These are phyloP conservation scores for Alternaria infectoria DNA, from an alignment of 2,329 filamentous ascomycete species.

Conservation along the genomic window DNA sequence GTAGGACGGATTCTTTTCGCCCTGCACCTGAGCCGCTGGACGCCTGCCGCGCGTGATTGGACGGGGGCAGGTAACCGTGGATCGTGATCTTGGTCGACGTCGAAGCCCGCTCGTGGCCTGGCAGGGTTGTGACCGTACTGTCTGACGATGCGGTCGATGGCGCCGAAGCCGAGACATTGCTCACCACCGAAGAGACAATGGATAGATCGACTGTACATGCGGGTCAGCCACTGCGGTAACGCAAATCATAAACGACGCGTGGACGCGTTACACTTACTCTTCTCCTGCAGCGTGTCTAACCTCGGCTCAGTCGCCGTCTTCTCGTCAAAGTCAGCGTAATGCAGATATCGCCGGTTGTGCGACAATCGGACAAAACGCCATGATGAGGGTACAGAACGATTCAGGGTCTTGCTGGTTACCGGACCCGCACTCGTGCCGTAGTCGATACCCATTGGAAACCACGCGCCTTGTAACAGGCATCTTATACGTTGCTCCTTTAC, in stretches of 20 bases:
- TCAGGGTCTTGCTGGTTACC: slow-evolving; percentile 51
- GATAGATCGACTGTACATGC: slow-evolving; percentile 72
- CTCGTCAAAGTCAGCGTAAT: slow-evolving; percentile 83
- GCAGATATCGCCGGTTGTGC: slow-evolving; percentile 87
- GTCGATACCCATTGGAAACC: slow-evolving; percentile 72
- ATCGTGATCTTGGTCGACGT: slow-evolving; percentile 87
- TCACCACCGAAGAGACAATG: slow-evolving; percentile 89
- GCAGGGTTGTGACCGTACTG: slow-evolving; percentile 53
- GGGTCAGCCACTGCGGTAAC: slow-evolving; percentile 38
- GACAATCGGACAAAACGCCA: slow-evolving; percentile 90
- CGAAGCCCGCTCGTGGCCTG: slow-evolving; percentile 38
- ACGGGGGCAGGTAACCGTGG: slow-evolving; percentile 67
- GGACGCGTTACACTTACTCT: slow-evolving; percentile 57
- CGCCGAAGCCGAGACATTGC: slow-evolving; percentile 77
- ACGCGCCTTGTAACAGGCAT: slow-evolving; percentile 85
- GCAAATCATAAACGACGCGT: slow-evolving; percentile 14
- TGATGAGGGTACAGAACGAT: slow-evolving; percentile 56
- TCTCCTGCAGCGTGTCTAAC: slow-evolving; percentile 76
- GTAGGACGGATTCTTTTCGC: slow-evolving; percentile 71
- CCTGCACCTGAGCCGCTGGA: slow-evolving; percentile 39
- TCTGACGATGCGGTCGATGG: slow-evolving; percentile 57
- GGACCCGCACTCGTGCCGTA: slow-evolving; percentile 57
- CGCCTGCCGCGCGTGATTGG: slow-evolving; percentile 35
- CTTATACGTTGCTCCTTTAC: slow-evolving; percentile 96
- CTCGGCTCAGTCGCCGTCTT: slow-evolving; percentile 70